These are phyloP conservation scores for Physcomitrium patens DNA, from an alignment of 225 moss, liverwort and hornwort genomes.

Conservation along the genomic window DNA sequence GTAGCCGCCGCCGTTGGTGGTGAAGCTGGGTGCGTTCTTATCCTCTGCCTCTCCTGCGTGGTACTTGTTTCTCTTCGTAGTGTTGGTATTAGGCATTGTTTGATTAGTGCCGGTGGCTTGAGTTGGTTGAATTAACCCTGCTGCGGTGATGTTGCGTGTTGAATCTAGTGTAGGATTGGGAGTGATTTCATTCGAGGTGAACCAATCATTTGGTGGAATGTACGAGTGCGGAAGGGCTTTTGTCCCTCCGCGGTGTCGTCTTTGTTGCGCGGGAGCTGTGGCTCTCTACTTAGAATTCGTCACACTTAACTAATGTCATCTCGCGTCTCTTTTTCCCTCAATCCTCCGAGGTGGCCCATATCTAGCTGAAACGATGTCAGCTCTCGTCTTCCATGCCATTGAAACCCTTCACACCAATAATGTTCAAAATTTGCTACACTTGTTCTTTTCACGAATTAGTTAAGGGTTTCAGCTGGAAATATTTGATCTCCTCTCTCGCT, in stretches of 20 bases:
- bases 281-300: not conserved
- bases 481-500: not conserved
- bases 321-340: not conserved
- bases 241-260: not conserved
- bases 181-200: not conserved
- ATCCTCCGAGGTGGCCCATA: not conserved
- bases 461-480: conserved; percentile 20
- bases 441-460: not conserved
- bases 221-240: not conserved
- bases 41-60: not conserved
- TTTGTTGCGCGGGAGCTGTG: not conserved
- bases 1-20: conserved; percentile 33
- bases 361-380: not conserved
- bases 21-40: conserved; percentile 38
- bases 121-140: not conserved
- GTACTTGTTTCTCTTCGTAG: not conserved
- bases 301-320: not conserved
- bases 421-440: no score
- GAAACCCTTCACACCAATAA: not conserved
- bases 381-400: not conserved
- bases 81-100: not conserved
- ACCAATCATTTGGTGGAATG: not conserved
- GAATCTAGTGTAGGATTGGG: not conserved
- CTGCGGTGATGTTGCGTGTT: not conserved
- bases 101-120: conserved; percentile 1